Conservation (phyloP, 441 rosid genomes). For the Geranium incanum region DNA sequence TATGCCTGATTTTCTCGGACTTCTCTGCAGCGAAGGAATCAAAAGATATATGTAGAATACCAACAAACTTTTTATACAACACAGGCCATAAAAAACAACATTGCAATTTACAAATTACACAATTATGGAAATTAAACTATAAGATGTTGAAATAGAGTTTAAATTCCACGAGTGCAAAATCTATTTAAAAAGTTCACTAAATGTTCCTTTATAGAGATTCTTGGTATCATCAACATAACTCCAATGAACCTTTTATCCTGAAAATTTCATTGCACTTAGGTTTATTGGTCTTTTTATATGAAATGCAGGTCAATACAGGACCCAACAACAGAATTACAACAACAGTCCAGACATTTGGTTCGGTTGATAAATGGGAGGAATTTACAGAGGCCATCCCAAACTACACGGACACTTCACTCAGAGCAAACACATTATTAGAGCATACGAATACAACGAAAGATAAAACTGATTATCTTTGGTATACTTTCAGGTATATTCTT, state of each 20-base stretch:
- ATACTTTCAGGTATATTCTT: conserved; percentile 42
- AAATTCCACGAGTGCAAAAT: too few relatives aligned
- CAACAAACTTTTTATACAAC: not conserved
- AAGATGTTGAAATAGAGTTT: too few relatives aligned
- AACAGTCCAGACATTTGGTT: conserved; percentile 24
- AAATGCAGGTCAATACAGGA: conserved; percentile 32
- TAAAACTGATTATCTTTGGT: conserved; percentile 60
- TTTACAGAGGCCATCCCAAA: conserved; percentile 38
- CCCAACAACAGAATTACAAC: conserved; percentile 30
- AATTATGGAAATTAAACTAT: too few relatives aligned
- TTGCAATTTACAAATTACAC: not conserved
- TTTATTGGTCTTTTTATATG: not conserved
- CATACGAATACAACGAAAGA: conserved; percentile 58
- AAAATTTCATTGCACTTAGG: not conserved
- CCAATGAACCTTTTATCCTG: not conserved
- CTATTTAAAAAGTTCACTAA: not conserved
- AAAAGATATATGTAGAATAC: not conserved
- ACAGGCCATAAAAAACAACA: not conserved
- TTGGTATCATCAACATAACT: not conserved
- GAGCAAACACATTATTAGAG: conserved; percentile 36
- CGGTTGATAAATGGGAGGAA: conserved; percentile 36
- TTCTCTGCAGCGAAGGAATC: not conserved
- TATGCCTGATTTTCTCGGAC: not conserved
- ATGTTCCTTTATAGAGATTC: not conserved
- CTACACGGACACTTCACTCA: conserved; percentile 34